A percentile compares a stretch with the other conserved stretches of the same genome.
These are phyloP conservation scores for Limonomyces culmigenus DNA, from an alignment of 1,284 basidiomycete species.

Conservation along the genomic window DNA sequence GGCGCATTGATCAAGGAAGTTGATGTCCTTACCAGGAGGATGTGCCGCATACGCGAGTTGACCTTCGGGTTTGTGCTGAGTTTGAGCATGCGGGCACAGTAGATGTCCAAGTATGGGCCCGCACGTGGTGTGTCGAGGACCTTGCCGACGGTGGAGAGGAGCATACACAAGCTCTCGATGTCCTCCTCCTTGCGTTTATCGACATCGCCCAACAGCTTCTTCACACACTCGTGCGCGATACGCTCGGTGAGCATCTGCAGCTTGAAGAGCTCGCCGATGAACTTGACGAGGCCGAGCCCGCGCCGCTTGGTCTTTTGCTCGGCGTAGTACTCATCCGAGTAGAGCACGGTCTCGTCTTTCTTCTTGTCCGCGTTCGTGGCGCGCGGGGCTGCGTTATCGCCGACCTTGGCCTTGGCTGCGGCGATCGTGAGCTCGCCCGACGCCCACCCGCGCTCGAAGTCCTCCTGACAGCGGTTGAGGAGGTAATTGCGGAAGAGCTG, in stretches of 20 bases:
- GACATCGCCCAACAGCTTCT: constrained; percentile 85
- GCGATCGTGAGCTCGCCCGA: constrained; percentile 52
- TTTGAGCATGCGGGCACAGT: constrained; percentile 82
- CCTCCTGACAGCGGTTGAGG: constrained; percentile 84
- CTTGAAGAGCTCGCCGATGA: constrained; percentile 98
- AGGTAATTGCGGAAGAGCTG: constrained; percentile 92
- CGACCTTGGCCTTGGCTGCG: constrained; percentile 37
- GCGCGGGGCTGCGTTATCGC: constrained; percentile 5
- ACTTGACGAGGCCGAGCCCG: constrained; percentile 91
- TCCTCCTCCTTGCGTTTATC: constrained; percentile 95
- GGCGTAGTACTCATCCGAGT: constrained; percentile 95
- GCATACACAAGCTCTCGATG: constrained; percentile 89
- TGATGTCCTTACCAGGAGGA: too few species aligned
- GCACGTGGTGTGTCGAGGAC: constrained; percentile 71
- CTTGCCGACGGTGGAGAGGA: constrained; percentile 78
- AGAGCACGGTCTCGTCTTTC: constrained; percentile 51
- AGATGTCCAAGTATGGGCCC: constrained; percentile 76
- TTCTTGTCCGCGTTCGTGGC: constrained; percentile 15
- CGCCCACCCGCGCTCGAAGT: constrained; percentile 84
- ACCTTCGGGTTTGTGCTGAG: constrained; percentile 62
- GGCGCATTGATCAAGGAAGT: too few species aligned
- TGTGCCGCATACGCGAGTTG: constrained; percentile 83
- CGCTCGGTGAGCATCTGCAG: constrained; percentile 31
- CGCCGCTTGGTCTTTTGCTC: constrained; percentile 94
- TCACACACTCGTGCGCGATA: constrained; percentile 79